Evolutionary conservation across 139 green algal species (phyloP).

Genomic region (Chlamydomonas asymmetrica): DNA sequence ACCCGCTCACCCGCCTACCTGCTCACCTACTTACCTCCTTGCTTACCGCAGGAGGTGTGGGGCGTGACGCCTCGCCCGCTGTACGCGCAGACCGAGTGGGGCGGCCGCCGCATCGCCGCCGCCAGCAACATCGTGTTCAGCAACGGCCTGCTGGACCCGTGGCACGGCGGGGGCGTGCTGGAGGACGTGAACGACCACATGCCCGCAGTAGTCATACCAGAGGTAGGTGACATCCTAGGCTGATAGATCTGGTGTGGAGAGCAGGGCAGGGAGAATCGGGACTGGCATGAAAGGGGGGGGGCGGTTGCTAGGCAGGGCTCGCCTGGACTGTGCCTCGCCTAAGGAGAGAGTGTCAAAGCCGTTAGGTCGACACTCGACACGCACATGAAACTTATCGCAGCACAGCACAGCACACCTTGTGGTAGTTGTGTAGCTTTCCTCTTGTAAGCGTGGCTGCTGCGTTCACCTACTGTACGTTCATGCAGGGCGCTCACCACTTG

Average conservation of each 20-base stretch:
- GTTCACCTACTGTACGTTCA: neutral
- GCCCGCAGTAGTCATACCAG: constrained; percentile 60
- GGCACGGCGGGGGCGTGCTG: constrained; percentile 62
- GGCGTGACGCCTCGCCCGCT: constrained; percentile 56
- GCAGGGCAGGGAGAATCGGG: neutral
- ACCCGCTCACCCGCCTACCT: too few species aligned
- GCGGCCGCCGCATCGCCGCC: constrained; percentile 31
- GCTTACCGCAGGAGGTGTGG: constrained; percentile 69
- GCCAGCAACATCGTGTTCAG: constrained; percentile 79
- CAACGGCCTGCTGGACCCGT: constrained; percentile 85
- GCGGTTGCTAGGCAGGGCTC: neutral
- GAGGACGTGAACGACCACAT: constrained; percentile 52
- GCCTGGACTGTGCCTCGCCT: neutral
- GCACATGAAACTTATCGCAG: too few species aligned
- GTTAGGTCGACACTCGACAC: too few species aligned
- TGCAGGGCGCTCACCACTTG: constrained; percentile 64
- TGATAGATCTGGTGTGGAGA: neutral
- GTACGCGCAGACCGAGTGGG: constrained; percentile 47
- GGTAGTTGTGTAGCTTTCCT: neutral
- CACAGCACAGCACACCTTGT: neutral
- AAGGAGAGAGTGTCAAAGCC: neutral
- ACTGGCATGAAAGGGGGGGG: neutral
- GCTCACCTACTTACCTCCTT: too few species aligned
- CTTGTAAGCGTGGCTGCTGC: neutral
- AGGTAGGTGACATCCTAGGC: constrained; percentile 40